phyloP scores from a whole-genome alignment of 2,329 filamentous ascomycete species.

The Colletotrichum falcatum region DNA sequence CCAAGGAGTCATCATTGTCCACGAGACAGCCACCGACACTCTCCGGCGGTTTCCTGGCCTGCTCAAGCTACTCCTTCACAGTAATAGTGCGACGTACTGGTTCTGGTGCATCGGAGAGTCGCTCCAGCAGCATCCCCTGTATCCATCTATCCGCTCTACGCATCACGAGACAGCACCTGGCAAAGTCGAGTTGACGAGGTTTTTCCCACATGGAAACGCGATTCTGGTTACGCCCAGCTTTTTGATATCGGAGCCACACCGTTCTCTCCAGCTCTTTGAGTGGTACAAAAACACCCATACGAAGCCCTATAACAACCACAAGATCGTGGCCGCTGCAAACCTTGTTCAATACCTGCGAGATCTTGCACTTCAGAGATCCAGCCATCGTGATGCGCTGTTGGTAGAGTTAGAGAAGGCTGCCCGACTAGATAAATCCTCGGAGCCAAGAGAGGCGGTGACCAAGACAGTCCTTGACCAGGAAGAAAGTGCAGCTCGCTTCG shows the following conservation, averaged over 20 bases:
- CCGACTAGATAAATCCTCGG: not conserved
- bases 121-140: slow-evolving; percentile 41
- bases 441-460: not conserved
- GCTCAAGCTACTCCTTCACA: slow-evolving; percentile 48
- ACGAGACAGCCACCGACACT: slow-evolving; percentile 55
- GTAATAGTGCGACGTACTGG: slow-evolving; percentile 44
- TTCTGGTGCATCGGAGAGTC: slow-evolving; percentile 59
- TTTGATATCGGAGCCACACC: slow-evolving; percentile 52
- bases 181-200: slow-evolving; percentile 33
- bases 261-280: slow-evolving; percentile 51
- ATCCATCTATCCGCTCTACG: slow-evolving; percentile 34
- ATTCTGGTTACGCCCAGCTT: slow-evolving; percentile 59
- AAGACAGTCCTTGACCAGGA: slow-evolving; percentile 19
- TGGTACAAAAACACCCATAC: slow-evolving; percentile 46
- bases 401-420: not conserved
- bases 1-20: slow-evolving; percentile 56
- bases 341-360: slow-evolving; percentile 49
- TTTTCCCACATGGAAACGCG: slow-evolving; percentile 50
- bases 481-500: slow-evolving; percentile 35
- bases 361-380: slow-evolving; percentile 40
- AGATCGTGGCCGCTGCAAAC: slow-evolving; percentile 48
- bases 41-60: slow-evolving; percentile 56
- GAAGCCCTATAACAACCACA: slow-evolving; percentile 29
- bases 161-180: slow-evolving; percentile 21
- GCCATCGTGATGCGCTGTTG: slow-evolving; percentile 8